Base-by-base conservation (phyloP, 2,329 filamentous ascomycete species). In the Fusarium luffae region DNA sequence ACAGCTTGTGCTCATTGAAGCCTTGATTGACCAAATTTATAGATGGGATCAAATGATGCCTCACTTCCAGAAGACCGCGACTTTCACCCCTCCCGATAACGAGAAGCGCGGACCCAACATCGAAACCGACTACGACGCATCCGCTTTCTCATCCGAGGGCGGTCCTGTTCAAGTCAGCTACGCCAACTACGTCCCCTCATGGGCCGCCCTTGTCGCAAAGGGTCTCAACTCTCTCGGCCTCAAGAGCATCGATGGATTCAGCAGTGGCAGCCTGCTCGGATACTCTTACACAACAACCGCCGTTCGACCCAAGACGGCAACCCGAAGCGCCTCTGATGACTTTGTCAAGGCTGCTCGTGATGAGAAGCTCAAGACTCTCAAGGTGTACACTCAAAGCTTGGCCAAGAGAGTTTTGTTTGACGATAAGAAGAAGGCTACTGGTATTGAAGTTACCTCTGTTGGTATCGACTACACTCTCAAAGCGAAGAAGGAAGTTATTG, bases 401-500 rank as follows among this genome's bases (percentile, higher is more conserved):
- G 85, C 82, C 4, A 81, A 82, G 67, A 80, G 78, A 43, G 79
- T 88, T 2, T 25, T 85, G 0, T 87, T 86, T 47, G 70, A 83
- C 51, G 41, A 41, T 0, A 66, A 78, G 1, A 82, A 76, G 41
- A 81, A 75, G 48, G 84, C 82, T 0, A 81, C 75, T 0, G 82
- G 82, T 7, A 83, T 85, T 2, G 44, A 73, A 18, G 69, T 71
- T 11, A 59, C 48, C 46, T 58, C 58, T 27, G 8, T 60, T 10
- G 68, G 70, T 1, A 37, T 69, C 5, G 42, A 66, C 2, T 73
- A 69, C 11, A 71, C 64, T 2, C 52, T 73, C 21, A 73, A 59
- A 8, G 70, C 68, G 1, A 41, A 37, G 3, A 73, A 73, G 11
- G 70, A 73, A 19, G 70, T 73, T 3, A 68, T 73, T 1, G 52